A percentile compares a stretch with the other conserved stretches of the same genome.
phyloP scores from a whole-genome alignment of 176 grass and related monocot genomes.

The Eleusine indica region DNA sequence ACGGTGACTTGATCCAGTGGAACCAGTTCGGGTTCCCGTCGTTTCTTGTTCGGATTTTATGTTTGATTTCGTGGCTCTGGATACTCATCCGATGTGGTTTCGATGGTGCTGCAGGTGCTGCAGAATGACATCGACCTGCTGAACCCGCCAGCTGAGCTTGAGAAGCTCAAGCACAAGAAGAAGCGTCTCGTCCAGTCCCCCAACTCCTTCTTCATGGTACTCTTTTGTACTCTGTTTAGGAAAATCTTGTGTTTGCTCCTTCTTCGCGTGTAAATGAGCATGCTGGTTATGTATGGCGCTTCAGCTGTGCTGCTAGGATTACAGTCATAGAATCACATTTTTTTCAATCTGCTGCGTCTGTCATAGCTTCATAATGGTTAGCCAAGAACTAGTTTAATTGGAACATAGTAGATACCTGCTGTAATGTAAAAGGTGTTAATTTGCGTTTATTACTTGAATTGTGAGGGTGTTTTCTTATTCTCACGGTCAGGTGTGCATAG shows the following conservation, averaged over 20 bases:
- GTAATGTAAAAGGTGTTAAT: not conserved
- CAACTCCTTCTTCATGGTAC: constrained; percentile 88
- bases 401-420: not conserved
- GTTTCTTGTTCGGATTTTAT: not conserved
- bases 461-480: not conserved
- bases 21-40: too few species aligned
- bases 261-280: not conserved
- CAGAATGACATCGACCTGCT: constrained; percentile 87
- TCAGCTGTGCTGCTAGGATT: not conserved
- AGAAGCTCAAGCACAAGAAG: constrained; percentile 93
- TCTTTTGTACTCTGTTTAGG: not conserved
- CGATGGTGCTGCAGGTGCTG: constrained; percentile 50
- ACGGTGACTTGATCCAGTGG: not conserved
- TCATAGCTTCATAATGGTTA: not conserved
- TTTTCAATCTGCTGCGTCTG: not conserved
- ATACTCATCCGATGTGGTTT: not conserved
- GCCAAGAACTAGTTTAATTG: not conserved
- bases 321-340: not conserved
- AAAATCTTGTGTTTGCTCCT: not conserved
- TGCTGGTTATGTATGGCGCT: not conserved
- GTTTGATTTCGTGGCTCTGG: not conserved
- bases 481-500: not conserved
- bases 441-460: not conserved
- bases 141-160: constrained; percentile 75
- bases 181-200: constrained; percentile 90